Evolutionary conservation across 2,329 filamentous ascomycete species (phyloP), one percentile per base, ranked within the genome.

Genomic region (Xylariaceae sp.): DNA sequence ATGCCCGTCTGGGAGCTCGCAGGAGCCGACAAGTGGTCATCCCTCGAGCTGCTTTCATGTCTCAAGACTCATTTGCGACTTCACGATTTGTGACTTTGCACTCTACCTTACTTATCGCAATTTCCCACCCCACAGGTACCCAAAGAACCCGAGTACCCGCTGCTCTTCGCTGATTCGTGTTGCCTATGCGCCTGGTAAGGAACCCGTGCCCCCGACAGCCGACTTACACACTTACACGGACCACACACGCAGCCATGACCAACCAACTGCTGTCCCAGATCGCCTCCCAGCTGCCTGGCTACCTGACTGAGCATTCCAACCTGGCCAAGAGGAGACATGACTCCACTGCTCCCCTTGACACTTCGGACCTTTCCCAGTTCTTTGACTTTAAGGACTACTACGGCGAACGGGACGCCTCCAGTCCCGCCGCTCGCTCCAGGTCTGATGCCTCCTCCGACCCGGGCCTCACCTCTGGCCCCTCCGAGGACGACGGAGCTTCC

Each of bases 141-240:
- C 62, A 63, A 60, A 51, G 53, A 56, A 54, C 48, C 55, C 47
- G 58, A 60, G 63, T 62, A 66, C 63, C 63, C 63, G 63, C 63
- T 62, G 58, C 57, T 59, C 57, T 54, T 53, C 63, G 63, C 63
- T 66, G 63, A 66, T 66, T 66, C 63, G 63, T 65, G 60, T 66
- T 63, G 61, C 60, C 58, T 63, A 54, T 62, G 58, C 60, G 63
- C 64, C 63, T 64, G 63, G 65, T 63, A 65, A 63, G 63, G 61
- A 57, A 61, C 17, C 62, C 56, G 60, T 65, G 63, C 61, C 59
- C 61, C 59, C 58, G 59, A 57, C 63, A 57, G 61, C 56, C 61
- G 62, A 28, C 22, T 28, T 28, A 16, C 34, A 13, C 13, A 65
- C 63, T 66, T 66, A 66, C 63, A 66, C 60, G 63, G 60, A 57